A percentile compares a stretch with the other conserved stretches of the same genome.
These are phyloP conservation scores for Leccinum barrowsii DNA, from an alignment of 768 basidiomycete species.

Conservation along the genomic window DNA sequence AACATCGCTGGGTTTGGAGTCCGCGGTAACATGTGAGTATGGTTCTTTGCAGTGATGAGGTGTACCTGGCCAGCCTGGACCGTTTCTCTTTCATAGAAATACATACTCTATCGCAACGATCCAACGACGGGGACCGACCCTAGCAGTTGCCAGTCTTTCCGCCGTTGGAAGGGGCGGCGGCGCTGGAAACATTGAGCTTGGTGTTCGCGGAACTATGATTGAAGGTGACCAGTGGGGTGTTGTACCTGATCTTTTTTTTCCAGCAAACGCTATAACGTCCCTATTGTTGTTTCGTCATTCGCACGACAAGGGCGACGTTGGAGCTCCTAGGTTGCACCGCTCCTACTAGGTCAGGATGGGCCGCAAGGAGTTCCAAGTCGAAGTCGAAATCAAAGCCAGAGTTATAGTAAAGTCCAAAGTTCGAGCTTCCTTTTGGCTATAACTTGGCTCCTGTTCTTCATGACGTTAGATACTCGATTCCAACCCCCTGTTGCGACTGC, in stretches of 20 bases:
- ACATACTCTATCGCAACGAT: neutral
- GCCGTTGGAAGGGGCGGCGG: neutral
- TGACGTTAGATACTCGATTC: neutral
- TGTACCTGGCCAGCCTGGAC: neutral
- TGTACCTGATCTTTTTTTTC: neutral
- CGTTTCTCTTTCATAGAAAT: neutral
- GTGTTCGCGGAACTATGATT: neutral
- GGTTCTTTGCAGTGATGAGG: neutral
- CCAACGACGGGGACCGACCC: neutral
- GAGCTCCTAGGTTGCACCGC: neutral
- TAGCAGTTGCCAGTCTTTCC: neutral
- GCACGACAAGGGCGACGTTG: too few species aligned
- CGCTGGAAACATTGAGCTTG: neutral
- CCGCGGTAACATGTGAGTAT: neutral
- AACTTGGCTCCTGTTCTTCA: neutral
- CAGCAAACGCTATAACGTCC: neutral
- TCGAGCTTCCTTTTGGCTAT: neutral
- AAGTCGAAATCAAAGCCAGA: neutral
- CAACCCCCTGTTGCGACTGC: neutral
- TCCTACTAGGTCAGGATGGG: neutral
- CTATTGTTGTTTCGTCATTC: neutral
- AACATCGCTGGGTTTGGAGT: neutral
- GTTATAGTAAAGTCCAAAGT: neutral
- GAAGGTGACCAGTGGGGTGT: neutral
- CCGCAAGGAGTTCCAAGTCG: neutral